These are phyloP conservation scores for Cicer bijugum DNA, from an alignment of 306 rosid species.

Conservation along the genomic window DNA sequence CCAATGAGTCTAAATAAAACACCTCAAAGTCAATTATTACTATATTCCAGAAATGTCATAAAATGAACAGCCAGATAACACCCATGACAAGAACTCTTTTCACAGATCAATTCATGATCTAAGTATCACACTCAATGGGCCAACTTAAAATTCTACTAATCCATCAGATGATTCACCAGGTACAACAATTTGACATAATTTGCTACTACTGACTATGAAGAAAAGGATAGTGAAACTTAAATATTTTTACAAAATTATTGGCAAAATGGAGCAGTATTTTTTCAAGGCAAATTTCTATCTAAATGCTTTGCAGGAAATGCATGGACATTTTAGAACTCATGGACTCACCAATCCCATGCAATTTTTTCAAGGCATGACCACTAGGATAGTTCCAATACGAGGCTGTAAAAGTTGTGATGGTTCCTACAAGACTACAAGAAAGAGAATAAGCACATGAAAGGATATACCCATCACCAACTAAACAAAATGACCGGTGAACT, in stretches of 20 bases:
- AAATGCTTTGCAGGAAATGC: conserved; percentile 26
- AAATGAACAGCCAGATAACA: conserved; percentile 4
- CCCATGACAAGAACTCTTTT: neutral
- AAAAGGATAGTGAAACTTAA: neutral
- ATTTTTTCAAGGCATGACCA: conserved; percentile 76
- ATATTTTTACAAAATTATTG: conserved; percentile 25
- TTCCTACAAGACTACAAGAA: conserved; percentile 80
- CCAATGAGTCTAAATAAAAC: neutral
- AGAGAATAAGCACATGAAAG: conserved; percentile 47
- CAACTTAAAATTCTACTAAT: neutral
- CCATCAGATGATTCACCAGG: conserved; percentile 9
- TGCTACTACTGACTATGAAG: conserved; percentile 1
- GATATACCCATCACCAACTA: conserved; percentile 16
- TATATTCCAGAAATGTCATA: neutral
- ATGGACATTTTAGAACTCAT: conserved; percentile 25
- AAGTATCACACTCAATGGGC: neutral
- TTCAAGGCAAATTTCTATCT: neutral
- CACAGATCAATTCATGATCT: neutral
- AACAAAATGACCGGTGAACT: conserved; percentile 43
- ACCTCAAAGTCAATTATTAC: neutral
- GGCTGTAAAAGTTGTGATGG: conserved; percentile 74
- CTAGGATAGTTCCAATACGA: conserved; percentile 90
- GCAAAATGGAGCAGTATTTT: conserved; percentile 31
- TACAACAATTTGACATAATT: conserved; percentile 18
- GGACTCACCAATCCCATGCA: conserved; percentile 69